Base-by-base conservation (phyloP, 192 early-diverging fungal genomes). In the Gonapodya sp. region DNA sequence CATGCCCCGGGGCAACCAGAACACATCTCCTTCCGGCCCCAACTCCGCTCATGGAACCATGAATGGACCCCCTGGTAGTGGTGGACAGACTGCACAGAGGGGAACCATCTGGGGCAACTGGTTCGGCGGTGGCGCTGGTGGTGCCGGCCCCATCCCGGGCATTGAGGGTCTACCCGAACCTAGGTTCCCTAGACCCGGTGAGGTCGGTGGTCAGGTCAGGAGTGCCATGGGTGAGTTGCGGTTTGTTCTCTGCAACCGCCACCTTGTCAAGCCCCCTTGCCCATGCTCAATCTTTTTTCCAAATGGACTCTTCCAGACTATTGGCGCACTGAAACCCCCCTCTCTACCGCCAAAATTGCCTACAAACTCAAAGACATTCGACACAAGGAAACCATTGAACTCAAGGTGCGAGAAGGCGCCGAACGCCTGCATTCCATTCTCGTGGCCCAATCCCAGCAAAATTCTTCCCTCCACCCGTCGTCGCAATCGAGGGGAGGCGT, bases 301-400 rank as follows among this genome's bases (percentile, higher is more conserved):
- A n/a, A n/a, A n/a, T n/a, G n/a, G n/a, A n/a, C n/a, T n/a, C n/a
- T n/a, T 24, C 18, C 37, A 91, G 90, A 89, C 73, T 91, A 82
- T 81, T 78, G 86, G 18, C 35, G 82, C 31, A 82, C 78, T 75
- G 86, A 89, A 36, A 88, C 85, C 18, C 64, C 83, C 0, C 83
- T 90, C 46, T 89, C 89, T 33, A 75, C 80, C 1, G 86, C 87
- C 36, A 91, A 91, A 79, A 84, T 91, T 31, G 85, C 83, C 73
- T 91, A 87, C 83, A 96, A 96, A 85, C 87, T 98, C 30, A 89
- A 92, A 36, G 96, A 98, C 85, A 89, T 97, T 35, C 92, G 91
- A 36, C 93, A 91, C 83, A 97, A 98, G 85, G 91, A 98, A 18
- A 94, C 96, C 78, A 92, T 98, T 31, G 98, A 99, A 87, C 92